Evolutionary conservation across 225 moss, liverwort and hornwort genomes (phyloP).

Genomic region (Pseudisothecium myosuroides): DNA sequence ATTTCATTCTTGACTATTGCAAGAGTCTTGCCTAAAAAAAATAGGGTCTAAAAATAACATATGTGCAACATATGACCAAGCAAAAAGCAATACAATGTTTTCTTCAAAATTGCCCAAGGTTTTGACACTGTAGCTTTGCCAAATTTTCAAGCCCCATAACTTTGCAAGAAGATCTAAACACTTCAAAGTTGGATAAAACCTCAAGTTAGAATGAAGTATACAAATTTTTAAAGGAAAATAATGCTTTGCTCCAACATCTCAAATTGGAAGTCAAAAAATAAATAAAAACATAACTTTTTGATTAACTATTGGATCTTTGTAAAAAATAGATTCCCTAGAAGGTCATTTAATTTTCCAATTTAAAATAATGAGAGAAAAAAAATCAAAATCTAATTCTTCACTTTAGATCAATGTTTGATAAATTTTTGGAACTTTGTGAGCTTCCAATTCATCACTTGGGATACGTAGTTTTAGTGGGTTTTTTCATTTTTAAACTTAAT

Average conservation of each 20-base stretch:
- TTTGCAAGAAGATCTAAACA: background rate
- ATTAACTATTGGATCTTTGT: background rate
- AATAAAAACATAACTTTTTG: no score
- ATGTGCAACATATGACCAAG: background rate
- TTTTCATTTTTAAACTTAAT: no score
- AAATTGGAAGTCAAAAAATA: no score
- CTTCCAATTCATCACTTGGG: no score
- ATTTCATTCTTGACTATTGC: no score
- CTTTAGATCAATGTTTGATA: background rate
- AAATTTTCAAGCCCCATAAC: background rate
- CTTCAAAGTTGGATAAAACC: background rate
- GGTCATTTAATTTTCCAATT: background rate
- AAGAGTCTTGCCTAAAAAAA: no score
- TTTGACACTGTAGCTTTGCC: background rate
- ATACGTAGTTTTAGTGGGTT: no score
- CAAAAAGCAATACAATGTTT: background rate
- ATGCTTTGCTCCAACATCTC: rapidly evolving
- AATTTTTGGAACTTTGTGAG: no score
- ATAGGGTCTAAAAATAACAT: background rate
- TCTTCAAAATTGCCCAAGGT: background rate
- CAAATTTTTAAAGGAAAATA: background rate
- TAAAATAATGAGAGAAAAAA: background rate
- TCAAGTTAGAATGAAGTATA: background rate
- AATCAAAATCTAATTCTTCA: rapidly evolving
- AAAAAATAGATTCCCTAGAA: background rate